These are phyloP conservation scores for Fusarium sp. DNA, from an alignment of 2,329 filamentous ascomycete species.

Conservation along the genomic window DNA sequence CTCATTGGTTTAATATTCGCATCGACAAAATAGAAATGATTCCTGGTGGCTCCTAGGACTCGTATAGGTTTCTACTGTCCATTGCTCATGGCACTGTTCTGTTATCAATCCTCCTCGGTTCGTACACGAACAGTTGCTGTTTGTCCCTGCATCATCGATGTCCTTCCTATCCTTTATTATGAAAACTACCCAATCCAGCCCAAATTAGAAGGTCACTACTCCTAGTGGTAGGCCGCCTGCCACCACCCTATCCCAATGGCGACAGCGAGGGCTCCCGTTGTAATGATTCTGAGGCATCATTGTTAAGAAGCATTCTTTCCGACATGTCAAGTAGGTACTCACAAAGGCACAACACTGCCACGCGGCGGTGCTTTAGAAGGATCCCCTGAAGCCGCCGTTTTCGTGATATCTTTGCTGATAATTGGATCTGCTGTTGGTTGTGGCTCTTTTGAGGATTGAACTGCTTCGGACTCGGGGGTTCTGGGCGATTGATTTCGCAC, in stretches of 20 bases:
- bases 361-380: constrained; percentile 8
- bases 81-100: constrained; percentile 3
- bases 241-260: constrained; percentile 41
- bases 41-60: constrained; percentile 18
- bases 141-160: neutral
- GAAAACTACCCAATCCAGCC: constrained; percentile 18
- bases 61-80: constrained; percentile 16
- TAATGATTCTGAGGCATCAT: constrained; percentile 28
- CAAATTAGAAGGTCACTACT: neutral
- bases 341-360: constrained; percentile 32
- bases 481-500: neutral
- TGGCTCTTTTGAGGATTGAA: neutral
- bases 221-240: constrained; percentile 31
- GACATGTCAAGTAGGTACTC: neutral
- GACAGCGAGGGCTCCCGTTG: constrained; percentile 37
- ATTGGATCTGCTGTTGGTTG: neutral
- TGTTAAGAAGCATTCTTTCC: constrained; percentile 18
- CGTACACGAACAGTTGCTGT: constrained; percentile 10
- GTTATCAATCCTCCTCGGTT: neutral
- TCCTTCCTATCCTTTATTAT: neutral
- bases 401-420: neutral
- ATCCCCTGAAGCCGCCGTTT: neutral
- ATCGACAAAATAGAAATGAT: constrained; percentile 14
- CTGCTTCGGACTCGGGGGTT: neutral
- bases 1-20: neutral